Conservation (phyloP, 306 rosid genomes). For the Datisca glomerata region DNA sequence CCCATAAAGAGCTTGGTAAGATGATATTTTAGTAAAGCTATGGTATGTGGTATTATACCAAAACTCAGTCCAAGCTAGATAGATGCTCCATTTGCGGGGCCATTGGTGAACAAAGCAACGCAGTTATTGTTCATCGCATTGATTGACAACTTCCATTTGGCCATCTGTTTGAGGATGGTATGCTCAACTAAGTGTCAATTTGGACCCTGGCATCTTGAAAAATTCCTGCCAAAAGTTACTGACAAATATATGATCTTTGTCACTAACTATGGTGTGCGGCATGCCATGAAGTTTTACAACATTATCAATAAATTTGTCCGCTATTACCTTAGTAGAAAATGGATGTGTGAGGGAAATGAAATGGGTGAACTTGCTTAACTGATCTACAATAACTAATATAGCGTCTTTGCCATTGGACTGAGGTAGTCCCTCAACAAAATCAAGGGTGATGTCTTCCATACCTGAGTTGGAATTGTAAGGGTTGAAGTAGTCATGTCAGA, state of each 20-base stretch:
- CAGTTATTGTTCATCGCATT: background rate
- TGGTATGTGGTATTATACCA: too few species aligned
- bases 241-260: background rate
- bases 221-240: background rate
- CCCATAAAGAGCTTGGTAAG: too few species aligned
- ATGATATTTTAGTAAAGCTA: too few species aligned
- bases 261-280: background rate
- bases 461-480: background rate
- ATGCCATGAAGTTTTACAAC: background rate
- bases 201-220: background rate
- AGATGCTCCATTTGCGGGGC: too few species aligned
- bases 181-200: background rate
- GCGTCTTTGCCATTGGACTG: background rate
- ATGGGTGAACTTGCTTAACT: background rate
- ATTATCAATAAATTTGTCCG: background rate
- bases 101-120: background rate
- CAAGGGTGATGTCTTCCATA: background rate
- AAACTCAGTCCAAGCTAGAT: too few species aligned
- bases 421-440: background rate
- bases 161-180: slow-evolving; percentile 3
- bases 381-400: background rate
- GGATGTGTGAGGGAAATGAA: background rate
- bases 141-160: background rate
- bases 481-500: background rate
- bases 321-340: background rate